These are phyloP conservation scores for Trichoderma harzianum DNA, from an alignment of 2,329 filamentous ascomycete genomes.

Conservation along the genomic window DNA sequence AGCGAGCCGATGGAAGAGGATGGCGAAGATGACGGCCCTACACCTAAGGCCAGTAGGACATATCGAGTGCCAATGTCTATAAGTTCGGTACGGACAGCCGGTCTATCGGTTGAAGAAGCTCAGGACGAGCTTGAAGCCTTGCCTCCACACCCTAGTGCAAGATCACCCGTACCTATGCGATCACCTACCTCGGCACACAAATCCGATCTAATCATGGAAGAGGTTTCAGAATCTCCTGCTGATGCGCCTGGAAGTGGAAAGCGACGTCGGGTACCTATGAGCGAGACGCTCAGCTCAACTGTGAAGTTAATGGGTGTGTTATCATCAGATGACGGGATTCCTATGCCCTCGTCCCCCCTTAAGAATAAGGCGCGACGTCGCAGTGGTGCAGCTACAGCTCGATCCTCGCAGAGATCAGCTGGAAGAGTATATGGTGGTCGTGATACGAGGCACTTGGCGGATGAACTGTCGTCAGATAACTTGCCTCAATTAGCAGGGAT, in stretches of 20 bases:
- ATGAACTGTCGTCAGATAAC: slow-evolving; percentile 36
- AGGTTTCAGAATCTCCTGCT: slow-evolving; percentile 45
- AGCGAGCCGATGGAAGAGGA: slow-evolving; percentile 26
- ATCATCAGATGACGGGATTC: slow-evolving; percentile 29
- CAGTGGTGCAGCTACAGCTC: slow-evolving; percentile 33
- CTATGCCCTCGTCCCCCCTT: slow-evolving; percentile 41
- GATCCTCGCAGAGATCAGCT: slow-evolving; percentile 27
- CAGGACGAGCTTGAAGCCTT: slow-evolving; percentile 25
- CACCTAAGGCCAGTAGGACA: background rate
- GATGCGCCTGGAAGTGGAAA: slow-evolving; percentile 55
- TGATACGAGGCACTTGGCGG: slow-evolving; percentile 22
- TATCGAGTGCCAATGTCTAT: background rate
- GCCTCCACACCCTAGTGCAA: slow-evolving; percentile 21
- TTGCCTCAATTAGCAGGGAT: background rate
- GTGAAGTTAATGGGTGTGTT: slow-evolving; percentile 43
- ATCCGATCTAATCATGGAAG: slow-evolving; percentile 22
- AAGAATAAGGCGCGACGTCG: slow-evolving; percentile 38
- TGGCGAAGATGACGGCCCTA: slow-evolving; percentile 19
- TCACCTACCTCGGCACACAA: slow-evolving; percentile 18
- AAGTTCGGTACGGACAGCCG: slow-evolving; percentile 14
- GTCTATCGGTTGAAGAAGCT: slow-evolving; percentile 16
- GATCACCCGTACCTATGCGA: slow-evolving; percentile 17
- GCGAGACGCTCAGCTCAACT: slow-evolving; percentile 38
- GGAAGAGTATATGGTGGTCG: background rate
- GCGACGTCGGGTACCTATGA: slow-evolving; percentile 39